phyloP scores from a whole-genome alignment of 2,329 filamentous ascomycete genomes.

The Fusarium decemcellulare region DNA sequence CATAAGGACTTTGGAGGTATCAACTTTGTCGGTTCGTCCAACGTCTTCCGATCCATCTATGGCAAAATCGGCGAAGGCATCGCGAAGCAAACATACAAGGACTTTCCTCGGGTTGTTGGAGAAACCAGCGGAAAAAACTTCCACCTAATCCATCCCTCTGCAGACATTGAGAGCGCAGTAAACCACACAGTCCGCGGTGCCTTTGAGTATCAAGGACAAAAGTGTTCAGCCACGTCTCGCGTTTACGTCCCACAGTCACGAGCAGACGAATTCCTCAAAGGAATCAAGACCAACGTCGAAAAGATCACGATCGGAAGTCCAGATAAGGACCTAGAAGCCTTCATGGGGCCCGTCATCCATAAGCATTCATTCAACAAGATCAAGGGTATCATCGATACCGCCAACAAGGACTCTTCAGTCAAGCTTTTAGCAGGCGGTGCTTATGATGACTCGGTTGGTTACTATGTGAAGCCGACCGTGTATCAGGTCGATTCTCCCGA shows the following conservation, averaged over 20 bases:
- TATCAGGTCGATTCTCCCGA: neutral
- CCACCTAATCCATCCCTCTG: constrained; percentile 48
- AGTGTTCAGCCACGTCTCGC: constrained; percentile 65
- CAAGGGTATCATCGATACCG: neutral
- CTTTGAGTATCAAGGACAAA: constrained; percentile 67
- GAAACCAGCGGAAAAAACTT: constrained; percentile 67
- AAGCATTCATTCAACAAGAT: constrained; percentile 55
- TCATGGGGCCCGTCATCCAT: constrained; percentile 64
- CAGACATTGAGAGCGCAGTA: constrained; percentile 61
- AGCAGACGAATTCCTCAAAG: constrained; percentile 7
- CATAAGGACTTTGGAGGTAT: neutral
- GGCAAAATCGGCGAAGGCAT: constrained; percentile 34
- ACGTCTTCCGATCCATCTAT: neutral
- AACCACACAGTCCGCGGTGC: constrained; percentile 62
- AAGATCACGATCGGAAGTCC: constrained; percentile 50
- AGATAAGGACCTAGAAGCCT: constrained; percentile 45
- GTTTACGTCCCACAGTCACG: constrained; percentile 65
- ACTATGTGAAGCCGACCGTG: neutral
- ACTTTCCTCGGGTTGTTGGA: constrained; percentile 59
- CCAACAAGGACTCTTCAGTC: neutral
- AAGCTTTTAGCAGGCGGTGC: neutral
- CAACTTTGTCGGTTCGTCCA: neutral
- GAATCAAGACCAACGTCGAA: constrained; percentile 50
- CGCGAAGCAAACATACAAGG: neutral
- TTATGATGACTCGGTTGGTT: neutral